Conservation (phyloP, 148 eudicot species). For the Chenopodium berlandieri region DNA sequence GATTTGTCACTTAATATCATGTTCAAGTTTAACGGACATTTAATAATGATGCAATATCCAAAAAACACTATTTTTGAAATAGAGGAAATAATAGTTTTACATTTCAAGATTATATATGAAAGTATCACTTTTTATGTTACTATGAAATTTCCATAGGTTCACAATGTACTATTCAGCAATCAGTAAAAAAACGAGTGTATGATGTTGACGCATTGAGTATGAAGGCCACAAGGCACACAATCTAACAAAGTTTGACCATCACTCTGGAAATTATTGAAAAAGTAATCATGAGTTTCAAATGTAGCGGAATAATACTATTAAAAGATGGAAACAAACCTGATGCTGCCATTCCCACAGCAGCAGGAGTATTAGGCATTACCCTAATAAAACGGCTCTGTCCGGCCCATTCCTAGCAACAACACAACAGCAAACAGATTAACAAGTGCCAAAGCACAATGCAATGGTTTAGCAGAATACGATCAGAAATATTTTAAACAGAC, state of each 20-base stretch:
- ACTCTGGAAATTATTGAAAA: neutral
- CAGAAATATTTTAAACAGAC: neutral
- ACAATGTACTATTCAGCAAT: neutral
- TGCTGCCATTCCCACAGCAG: constrained; percentile 90
- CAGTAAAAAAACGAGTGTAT: neutral
- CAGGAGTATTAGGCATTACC: constrained; percentile 97
- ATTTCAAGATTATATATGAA: neutral
- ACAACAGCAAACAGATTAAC: constrained; percentile 8
- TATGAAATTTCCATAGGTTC: neutral
- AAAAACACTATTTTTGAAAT: neutral
- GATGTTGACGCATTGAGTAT: neutral
- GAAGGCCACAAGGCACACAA: neutral
- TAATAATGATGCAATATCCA: neutral
- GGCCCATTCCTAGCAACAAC: constrained; percentile 73
- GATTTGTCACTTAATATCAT: neutral
- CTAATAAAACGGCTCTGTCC: constrained; percentile 78
- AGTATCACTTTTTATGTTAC: neutral
- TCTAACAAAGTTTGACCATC: neutral
- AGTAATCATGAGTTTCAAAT: neutral
- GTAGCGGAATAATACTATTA: neutral
- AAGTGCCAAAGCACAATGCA: constrained; percentile 3
- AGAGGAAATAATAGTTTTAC: neutral
- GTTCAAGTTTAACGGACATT: neutral
- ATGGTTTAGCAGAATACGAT: neutral
- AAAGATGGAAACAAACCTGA: constrained; percentile 49